Base-by-base conservation (phyloP, 2,329 filamentous ascomycete species). In the Colletotrichum australisinense region DNA sequence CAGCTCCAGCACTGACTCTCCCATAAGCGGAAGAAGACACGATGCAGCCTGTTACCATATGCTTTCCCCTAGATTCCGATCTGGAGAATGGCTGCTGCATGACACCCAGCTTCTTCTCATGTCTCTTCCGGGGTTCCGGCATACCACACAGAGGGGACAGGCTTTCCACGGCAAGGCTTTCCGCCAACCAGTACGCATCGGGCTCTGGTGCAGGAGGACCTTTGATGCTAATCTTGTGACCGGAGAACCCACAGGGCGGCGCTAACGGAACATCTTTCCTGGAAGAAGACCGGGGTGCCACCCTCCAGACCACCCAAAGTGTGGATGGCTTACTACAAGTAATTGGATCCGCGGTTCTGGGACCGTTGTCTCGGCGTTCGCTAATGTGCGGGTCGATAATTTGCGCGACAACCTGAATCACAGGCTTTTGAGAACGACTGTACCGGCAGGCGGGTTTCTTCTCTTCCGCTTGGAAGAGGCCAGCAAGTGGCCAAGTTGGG, bases 201-300 rank as follows among this genome's bases (percentile, higher is more conserved):
- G 57, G 35, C 32, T 12, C 53, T 42, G 55, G 42, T 28, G 6
- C 22, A n/a, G 6, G 32, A 28, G 3, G 30, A 22, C 24, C 7
- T 63, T 53, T 24, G 7, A 63, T 22, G 19, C 24, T 19, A 69
- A 22, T 56, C 5, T 38, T 16, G n/a, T 62, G 46, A 56, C 22
- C 5, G 6, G 32, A 14, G 16, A 59, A 24, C 26, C 30, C 16
- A 30, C 24, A 26, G n/a, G 26, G 24, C 56, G 59, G 66, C 66
- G 46, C 70, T 70, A 62, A 57, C 70, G 70, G 70, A 56, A 60
- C 32, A 49, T 28, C 66, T 69, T 73, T 62, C 70, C 70, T 63
- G 32, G 55, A 69, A 30, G 46, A 14, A 60, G 70, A 62, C 66
- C 66, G 66, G 60, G 70, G 60, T 62, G 6, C 22, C 58, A 56